Base-by-base conservation (phyloP, 1,284 basidiomycete species). In the Rhodotorula sp. region DNA sequence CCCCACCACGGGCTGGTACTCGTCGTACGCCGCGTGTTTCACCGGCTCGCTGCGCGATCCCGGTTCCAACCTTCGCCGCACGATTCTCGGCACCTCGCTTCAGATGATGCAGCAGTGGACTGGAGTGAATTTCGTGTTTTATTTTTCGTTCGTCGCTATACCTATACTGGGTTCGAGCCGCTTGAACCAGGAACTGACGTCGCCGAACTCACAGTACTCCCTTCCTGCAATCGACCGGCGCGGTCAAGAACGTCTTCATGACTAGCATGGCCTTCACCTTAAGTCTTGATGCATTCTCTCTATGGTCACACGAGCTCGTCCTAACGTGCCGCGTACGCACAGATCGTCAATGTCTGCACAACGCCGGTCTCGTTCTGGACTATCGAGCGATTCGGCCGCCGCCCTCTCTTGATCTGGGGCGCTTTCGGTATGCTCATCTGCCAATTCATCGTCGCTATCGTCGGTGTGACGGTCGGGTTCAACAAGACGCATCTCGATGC, bases 381-480 rank as follows among this genome's bases (percentile, higher is more conserved):
- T 64, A 70, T 81, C 62, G 80, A 81, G 74, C 67, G 65, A 15
- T 78, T 79, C 73, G 80, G 81, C 73, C 62, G 70, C 68, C 64
- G 80, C 73, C 77, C 78, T 76, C 65, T 79, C 16, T 85, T 91
- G 72, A 86, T 93, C 79, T 83, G 85, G 75, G 91, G 91, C 76
- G 90, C 90, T 4, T 79, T 84, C 60, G 87, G 87, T 69, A 91
- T 91, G 90, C 84, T 85, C 54, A 62, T 76, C 60, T 81, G 79
- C 73, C 79, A 81, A 64, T 77, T 81, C 64, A 56, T 78, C 52
- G 75, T 79, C 12, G 78, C 78, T 54, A 78, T 77, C 69, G 75
- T 80, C 62, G 79, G 79, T 65, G 78, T 74, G 26, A 74, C 71
- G 5, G 68, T 66, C 62, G 69, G 72, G 15, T 74, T 76, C 67